These are phyloP conservation scores for Dictyostelium purpureum DNA, from an alignment of 78 protist genomes.

Conservation along the genomic window DNA sequence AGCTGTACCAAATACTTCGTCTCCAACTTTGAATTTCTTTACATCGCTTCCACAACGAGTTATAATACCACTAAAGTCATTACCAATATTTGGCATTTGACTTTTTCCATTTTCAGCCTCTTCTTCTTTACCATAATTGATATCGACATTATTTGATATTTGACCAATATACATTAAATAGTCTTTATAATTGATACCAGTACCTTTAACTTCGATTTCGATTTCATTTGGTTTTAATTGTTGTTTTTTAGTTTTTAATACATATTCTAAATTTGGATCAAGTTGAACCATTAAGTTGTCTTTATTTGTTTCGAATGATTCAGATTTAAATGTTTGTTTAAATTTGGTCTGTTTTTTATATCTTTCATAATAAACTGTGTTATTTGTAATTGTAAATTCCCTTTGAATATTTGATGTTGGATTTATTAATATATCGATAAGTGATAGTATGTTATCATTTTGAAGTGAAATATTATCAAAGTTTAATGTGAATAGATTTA, in stretches of 20 bases:
- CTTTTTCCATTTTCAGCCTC: too few relatives aligned
- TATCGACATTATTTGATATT: background rate
- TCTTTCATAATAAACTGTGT: conserved; percentile 1
- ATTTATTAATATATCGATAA: background rate
- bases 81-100: background rate
- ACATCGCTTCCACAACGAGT: background rate
- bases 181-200: conserved; percentile 59
- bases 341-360: background rate
- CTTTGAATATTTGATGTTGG: background rate
- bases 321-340: background rate
- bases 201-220: conserved; percentile 31
- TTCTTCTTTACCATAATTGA: conserved; percentile 12
- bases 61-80: background rate
- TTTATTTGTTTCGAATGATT: background rate
- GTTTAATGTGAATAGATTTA: background rate
- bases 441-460: background rate
- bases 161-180: conserved; percentile 30
- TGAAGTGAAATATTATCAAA: background rate
- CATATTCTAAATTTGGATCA: background rate
- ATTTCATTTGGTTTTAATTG: conserved; percentile 1
- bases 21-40: conserved; percentile 2
- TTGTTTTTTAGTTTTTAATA: background rate
- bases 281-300: background rate
- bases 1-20: background rate
- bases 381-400: background rate